Evolutionary conservation across 768 basidiomycete genomes (phyloP), one percentile per base, ranked within the genome.

Genomic region (Tulasnella sp.): DNA sequence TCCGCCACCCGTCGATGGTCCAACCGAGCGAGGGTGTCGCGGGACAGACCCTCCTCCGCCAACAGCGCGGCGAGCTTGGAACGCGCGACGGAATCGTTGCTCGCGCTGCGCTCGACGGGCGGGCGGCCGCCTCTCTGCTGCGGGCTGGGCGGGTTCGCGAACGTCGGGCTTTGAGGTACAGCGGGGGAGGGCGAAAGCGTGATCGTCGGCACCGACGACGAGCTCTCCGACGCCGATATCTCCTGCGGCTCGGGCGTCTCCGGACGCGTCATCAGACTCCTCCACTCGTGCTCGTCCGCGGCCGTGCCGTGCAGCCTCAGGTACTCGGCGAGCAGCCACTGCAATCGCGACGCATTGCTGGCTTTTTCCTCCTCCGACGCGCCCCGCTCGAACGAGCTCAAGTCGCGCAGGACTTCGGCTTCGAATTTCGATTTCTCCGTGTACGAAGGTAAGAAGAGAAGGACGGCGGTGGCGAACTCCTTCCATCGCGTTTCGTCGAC

Each of bases 281-380:
- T 88, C 93, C 93, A 94, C 60, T 41, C 83, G 81, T 34, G 82
- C 82, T 75, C 72, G 82, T 94, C 90, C 18, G 86, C 88, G 3
- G 92, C 90, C 0, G 82, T 79, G 2, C 89, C 90, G 81, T 93
- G 89, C 81, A 89, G 90, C 50, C 88, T 85, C 75, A 93, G 83
- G 82, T 95, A 96, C 84, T 92, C 90, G 22, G 87, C 88, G 0
- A 90, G 91, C 75, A 95, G 86, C 93, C 93, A 94, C 18, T 84
- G 85, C 2, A 93, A 90, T 72, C 91, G 87, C 44, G 84, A 81
- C 41, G 87, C 88, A 80, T 87, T 86, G 31, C 86, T 86, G 58
- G 85, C 86, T 77, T 84, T 86, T 69, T 81, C 80, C 48, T 86
- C 86, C 31, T 88, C 88, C 1, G 86, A 85, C 0, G 90, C 90